These are phyloP conservation scores for Orychophragmus violaceus DNA, from an alignment of 345 rosid species.

Conservation along the genomic window DNA sequence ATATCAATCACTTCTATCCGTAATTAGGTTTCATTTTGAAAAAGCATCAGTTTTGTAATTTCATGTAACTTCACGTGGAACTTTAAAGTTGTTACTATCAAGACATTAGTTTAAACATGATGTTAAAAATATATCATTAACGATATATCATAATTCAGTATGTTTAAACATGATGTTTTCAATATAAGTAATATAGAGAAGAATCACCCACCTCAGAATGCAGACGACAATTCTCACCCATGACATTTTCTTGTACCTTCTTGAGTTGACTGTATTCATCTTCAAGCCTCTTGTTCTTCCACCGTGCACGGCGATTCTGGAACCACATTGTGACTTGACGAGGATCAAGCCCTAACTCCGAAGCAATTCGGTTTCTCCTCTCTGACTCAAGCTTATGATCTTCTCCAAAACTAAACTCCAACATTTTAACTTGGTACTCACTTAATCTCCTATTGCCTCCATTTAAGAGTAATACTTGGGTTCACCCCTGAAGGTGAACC, in stretches of 20 bases:
- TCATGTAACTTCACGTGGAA: no score
- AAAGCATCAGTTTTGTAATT: no score
- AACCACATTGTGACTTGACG: slow-evolving; percentile 98
- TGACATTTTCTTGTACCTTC: slow-evolving; percentile 37
- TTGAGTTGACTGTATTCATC: slow-evolving; percentile 60
- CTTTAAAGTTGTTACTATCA: no score
- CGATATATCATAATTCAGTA: no score
- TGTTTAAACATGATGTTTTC: no score
- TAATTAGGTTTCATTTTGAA: no score
- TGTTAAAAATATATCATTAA: no score
- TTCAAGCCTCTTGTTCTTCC: slow-evolving; percentile 84
- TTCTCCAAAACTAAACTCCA: slow-evolving; percentile 56
- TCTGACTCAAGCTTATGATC: slow-evolving; percentile 87
- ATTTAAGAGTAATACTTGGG: no score
- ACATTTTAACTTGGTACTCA: slow-evolving; percentile 49
- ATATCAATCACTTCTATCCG: no score
- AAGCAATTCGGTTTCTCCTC: slow-evolving; percentile 65
- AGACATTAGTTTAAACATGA: no score
- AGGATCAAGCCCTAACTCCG: slow-evolving; percentile 75
- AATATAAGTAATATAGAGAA: background rate
- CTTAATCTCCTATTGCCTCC: slow-evolving; percentile 46
- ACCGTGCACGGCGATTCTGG: slow-evolving; percentile 90
- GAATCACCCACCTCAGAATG: slow-evolving; percentile 57
- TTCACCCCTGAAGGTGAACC: no score
- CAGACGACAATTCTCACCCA: slow-evolving; percentile 62